Base-by-base conservation (phyloP, 1,139 yeast species). In the Magnusiomyces magnusii region DNA sequence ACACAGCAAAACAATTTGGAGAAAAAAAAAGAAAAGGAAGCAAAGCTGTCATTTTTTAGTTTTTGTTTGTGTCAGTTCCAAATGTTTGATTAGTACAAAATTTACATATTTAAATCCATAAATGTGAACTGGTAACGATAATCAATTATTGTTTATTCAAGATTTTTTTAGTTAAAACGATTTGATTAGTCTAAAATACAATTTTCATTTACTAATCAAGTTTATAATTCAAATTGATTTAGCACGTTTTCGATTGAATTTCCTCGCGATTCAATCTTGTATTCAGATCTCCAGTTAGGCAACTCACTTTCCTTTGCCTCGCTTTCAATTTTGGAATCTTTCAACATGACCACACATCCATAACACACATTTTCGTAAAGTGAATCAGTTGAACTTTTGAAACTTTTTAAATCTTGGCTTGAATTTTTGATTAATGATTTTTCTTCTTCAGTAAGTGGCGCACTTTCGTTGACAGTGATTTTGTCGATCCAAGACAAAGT, bases 401-500 rank as follows among this genome's bases (percentile, higher is more conserved):
- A 7, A 13, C 36, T 31, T 31, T 13, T n/a, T n/a, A n/a, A 13
- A 13, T 7, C 36, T 31, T 13, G 36, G 10, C 36, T 7, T 31
- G 7, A 31, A 13, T 31, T 13, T 7, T 13, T 13, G 36, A 31
- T 7, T 13, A 7, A 31, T 7, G 36, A n/a, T n/a, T 61, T 60
- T 65, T 53, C 57, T 39, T 39, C 44, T 9, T 10, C 17, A 51
- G 19, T 57, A 39, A 55, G 61, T 0, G 81, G 80, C 2, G 83
- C 84, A 0, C 84, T 75, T 1, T 80, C 79, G 61, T 77, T 80
- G 15, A 86, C 93, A 0, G 97, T 89, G 58, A 90, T 90, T 36
- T 81, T 80, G 56, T 78, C 76, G 44, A 90, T 74, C 97, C 97
- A 91, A 15, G 73, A 71, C 55, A 80, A 75, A 0, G 95, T 87